Conservation (phyloP, 2,329 filamentous ascomycete species). For the Diplodia mutila region DNA sequence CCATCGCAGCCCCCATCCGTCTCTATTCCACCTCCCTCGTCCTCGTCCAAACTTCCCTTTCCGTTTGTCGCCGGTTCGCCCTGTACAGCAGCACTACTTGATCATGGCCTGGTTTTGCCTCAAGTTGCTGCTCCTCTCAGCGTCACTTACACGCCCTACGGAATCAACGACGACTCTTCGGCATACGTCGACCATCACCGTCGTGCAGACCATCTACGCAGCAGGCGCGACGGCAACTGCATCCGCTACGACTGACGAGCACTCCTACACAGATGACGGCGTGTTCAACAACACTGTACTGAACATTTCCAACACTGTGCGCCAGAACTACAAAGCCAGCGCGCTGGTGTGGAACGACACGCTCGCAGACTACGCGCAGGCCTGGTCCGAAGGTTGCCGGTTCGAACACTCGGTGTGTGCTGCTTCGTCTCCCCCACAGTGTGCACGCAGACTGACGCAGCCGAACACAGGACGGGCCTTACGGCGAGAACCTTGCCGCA, state of each 20-base stretch:
- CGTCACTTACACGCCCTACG: background rate
- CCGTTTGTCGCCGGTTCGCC: too few relatives aligned
- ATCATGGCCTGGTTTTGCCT: background rate
- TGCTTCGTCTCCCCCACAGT: background rate
- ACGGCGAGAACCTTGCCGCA: slow-evolving; percentile 75
- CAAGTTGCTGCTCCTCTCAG: background rate
- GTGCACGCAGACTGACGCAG: background rate
- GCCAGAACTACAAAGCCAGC: slow-evolving; percentile 63
- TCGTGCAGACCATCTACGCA: background rate
- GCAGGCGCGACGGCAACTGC: background rate
- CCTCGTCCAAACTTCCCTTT: too few relatives aligned
- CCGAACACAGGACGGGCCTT: slow-evolving; percentile 59
- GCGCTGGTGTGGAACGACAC: slow-evolving; percentile 67
- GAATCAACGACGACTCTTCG: background rate
- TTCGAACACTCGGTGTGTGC: slow-evolving; percentile 58
- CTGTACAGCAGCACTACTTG: too few relatives aligned
- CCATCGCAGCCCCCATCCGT: background rate
- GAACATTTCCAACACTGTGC: slow-evolving; percentile 68
- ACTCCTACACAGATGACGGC: slow-evolving; percentile 45
- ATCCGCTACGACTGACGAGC: slow-evolving; percentile 23
- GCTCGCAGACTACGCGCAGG: slow-evolving; percentile 58
- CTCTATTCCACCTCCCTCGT: background rate
- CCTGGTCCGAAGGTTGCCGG: slow-evolving; percentile 53
- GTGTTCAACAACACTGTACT: slow-evolving; percentile 60
- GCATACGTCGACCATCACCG: slow-evolving; percentile 6